These are phyloP conservation scores for Nephelium lappaceum DNA, from an alignment of 345 rosid genomes.

Conservation along the genomic window DNA sequence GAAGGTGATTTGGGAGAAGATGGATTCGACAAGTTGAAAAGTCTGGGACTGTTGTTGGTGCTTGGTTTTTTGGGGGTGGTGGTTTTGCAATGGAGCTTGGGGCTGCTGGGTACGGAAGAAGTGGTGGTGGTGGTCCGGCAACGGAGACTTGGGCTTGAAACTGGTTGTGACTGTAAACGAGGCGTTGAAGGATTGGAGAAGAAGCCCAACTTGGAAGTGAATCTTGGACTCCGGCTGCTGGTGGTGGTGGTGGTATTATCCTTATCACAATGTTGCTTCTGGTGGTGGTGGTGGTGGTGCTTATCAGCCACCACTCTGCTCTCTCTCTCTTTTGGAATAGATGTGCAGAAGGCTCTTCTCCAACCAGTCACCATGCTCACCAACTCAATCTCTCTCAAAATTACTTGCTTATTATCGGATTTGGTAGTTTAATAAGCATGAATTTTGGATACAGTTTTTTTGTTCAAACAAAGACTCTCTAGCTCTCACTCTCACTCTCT, in stretches of 20 bases:
- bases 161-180: slow-evolving; percentile 49
- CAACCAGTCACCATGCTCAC: slow-evolving; percentile 72
- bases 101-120: slow-evolving; percentile 58
- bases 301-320: slow-evolving; percentile 29
- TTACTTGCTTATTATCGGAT: slow-evolving; percentile 8
- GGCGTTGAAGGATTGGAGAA: slow-evolving; percentile 91
- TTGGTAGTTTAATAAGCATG: background rate
- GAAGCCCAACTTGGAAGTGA: slow-evolving; percentile 66
- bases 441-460: too few species aligned
- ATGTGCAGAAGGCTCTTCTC: slow-evolving; percentile 82
- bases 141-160: slow-evolving; percentile 48
- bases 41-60: slow-evolving; percentile 35
- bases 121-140: slow-evolving; percentile 56
- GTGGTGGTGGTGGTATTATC: background rate
- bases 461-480: background rate
- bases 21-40: slow-evolving; percentile 55
- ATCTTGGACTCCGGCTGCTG: slow-evolving; percentile 43
- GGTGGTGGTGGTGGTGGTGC: slow-evolving; percentile 14
- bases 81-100: slow-evolving; percentile 59
- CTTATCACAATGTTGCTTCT: slow-evolving; percentile 12
- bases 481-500: too few species aligned
- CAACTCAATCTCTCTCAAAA: background rate
- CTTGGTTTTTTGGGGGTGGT: slow-evolving; percentile 31
- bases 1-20: slow-evolving; percentile 80
- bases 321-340: slow-evolving; percentile 62